These are phyloP conservation scores for Phytopythium sindhum DNA, from an alignment of 352 stramenopile species.

Conservation along the genomic window DNA sequence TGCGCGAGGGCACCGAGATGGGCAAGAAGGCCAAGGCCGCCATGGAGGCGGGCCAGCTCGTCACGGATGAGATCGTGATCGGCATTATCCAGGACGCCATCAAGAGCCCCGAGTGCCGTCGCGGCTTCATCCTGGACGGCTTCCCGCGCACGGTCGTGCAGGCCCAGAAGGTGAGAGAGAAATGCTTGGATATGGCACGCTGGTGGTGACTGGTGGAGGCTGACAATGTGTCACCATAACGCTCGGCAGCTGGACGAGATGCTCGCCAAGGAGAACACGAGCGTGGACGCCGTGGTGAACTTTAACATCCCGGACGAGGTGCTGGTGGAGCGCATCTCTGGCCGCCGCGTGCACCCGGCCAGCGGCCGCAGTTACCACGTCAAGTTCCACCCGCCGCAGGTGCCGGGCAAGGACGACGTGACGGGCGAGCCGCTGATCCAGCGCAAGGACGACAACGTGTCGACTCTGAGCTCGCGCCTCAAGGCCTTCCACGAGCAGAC, in stretches of 20 bases:
- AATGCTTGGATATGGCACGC: neutral
- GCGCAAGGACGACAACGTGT: conserved; percentile 96
- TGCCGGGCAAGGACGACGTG: conserved; percentile 86
- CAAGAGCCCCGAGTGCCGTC: conserved; percentile 94
- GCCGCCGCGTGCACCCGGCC: conserved; percentile 94
- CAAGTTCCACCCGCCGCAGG: conserved; percentile 96
- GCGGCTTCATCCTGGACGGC: conserved; percentile 99
- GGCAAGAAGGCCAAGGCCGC: conserved; percentile 97
- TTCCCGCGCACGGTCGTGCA: conserved; percentile 99
- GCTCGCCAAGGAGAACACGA: conserved; percentile 85
- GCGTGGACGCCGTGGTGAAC: conserved; percentile 92
- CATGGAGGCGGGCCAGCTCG: conserved; percentile 95
- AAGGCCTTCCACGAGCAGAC: conserved; percentile 96
- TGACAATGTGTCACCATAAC: neutral
- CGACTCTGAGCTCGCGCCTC: conserved; percentile 91
- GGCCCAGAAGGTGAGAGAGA: conserved; percentile 86
- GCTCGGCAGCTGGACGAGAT: conserved; percentile 90
- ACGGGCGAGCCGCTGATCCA: conserved; percentile 97
- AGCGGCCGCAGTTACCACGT: conserved; percentile 96
- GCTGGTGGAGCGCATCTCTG: conserved; percentile 96
- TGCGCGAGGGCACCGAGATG: conserved; percentile 95
- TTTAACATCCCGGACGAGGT: conserved; percentile 95
- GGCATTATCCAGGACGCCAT: conserved; percentile 99
- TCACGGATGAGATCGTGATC: conserved; percentile 99
- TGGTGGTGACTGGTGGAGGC: conserved; percentile 1